Conservation (phyloP, 1,284 basidiomycete species). For the Trichosporon ovoides region DNA sequence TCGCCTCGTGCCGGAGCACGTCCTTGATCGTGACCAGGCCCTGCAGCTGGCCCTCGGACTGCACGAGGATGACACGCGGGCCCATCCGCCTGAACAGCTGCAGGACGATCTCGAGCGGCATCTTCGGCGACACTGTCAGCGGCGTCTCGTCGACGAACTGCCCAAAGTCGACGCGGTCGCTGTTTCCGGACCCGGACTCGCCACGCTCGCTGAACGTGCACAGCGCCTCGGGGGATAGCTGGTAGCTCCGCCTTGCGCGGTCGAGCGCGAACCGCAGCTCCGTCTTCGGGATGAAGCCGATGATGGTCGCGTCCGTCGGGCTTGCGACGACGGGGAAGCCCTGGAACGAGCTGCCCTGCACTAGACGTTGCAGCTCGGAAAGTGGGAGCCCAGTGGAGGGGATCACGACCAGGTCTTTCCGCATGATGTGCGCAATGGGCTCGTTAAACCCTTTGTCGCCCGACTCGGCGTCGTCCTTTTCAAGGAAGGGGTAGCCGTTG, state of each 20-base stretch:
- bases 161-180: constrained; percentile 63
- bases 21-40: constrained; percentile 96
- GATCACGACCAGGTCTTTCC: constrained; percentile 67
- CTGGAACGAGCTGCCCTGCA: constrained; percentile 69
- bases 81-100: constrained; percentile 93
- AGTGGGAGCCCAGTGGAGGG: constrained; percentile 70
- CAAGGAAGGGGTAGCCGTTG: constrained; percentile 91
- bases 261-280: constrained; percentile 84
- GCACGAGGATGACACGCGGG: constrained; percentile 88
- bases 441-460: constrained; percentile 86
- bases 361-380: constrained; percentile 64
- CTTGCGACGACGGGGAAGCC: constrained; percentile 81
- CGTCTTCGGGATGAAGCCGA: constrained; percentile 82
- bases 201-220: constrained; percentile 60
- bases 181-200: constrained; percentile 27
- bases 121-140: constrained; percentile 80
- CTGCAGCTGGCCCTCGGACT: constrained; percentile 71
- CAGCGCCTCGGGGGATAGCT: constrained; percentile 60
- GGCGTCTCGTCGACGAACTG: constrained; percentile 95
- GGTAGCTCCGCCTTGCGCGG: constrained; percentile 60
- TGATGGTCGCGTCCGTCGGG: constrained; percentile 55
- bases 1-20: constrained; percentile 73
- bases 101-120: constrained; percentile 94
- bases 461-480: constrained; percentile 80
- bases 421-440: constrained; percentile 87